A percentile compares a stretch with the other conserved stretches of the same genome.
Evolutionary conservation across 129 eudicot genomes (phyloP).

Genomic region (Flaveria brownii): DNA sequence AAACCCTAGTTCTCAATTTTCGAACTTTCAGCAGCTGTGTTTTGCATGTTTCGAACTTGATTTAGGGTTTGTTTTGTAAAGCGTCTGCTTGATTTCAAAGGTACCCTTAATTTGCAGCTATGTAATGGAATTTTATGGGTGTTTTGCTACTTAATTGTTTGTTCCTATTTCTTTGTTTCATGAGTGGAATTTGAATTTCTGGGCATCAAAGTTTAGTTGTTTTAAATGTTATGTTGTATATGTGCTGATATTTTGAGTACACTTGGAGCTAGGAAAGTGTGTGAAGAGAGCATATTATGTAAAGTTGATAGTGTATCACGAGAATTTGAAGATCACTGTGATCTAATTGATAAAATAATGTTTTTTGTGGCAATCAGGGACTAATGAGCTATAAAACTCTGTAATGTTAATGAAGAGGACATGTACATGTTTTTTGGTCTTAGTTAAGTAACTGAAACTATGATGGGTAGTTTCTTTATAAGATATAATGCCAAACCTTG

Average conservation of each 20-base stretch:
- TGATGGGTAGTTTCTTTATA: neutral
- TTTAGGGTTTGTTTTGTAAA: conserved; percentile 24
- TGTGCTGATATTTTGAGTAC: conserved; percentile 26
- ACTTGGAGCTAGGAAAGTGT: conserved; percentile 9
- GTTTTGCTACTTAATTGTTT: conserved; percentile 23
- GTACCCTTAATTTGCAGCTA: conserved; percentile 34
- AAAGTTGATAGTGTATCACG: conserved; percentile 17
- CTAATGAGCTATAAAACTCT: neutral
- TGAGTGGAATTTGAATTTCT: conserved; percentile 12
- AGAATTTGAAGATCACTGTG: conserved; percentile 33
- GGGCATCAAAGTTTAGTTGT: neutral
- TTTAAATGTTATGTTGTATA: conserved; percentile 13
- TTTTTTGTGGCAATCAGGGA: conserved; percentile 22
- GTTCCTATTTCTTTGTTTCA: conserved; percentile 23
- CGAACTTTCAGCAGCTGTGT: conserved; percentile 27
- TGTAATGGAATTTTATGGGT: conserved; percentile 9
- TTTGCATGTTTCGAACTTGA: conserved; percentile 42
- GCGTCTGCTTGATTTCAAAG: conserved; percentile 42
- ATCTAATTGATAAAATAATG: conserved; percentile 32
- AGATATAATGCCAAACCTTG: no score
- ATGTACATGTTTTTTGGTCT: conserved; percentile 20
- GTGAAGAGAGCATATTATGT: conserved; percentile 9
- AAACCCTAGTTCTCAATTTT: conserved; percentile 55
- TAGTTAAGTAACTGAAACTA: neutral
- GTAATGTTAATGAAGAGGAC: conserved; percentile 5